Evolutionary conservation across 2,329 filamentous ascomycete species (phyloP).

Genomic region (Aspergillus neotritici): DNA sequence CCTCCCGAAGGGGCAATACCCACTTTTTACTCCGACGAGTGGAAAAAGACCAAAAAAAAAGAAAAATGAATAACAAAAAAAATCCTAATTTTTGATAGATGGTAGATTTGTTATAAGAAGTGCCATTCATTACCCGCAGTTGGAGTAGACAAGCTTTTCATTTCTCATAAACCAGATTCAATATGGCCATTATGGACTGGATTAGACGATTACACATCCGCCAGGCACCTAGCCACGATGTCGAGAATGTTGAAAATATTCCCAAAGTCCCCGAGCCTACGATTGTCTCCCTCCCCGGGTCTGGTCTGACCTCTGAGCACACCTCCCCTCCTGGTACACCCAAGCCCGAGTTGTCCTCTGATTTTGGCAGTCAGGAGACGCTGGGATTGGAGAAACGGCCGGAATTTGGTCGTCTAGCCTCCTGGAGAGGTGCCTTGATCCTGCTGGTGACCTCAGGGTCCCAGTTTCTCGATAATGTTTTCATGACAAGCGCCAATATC

Average conservation of each 20-base stretch:
- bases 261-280: conserved; percentile 15
- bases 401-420: conserved; percentile 32
- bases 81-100: too few species aligned
- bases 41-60: neutral
- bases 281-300: conserved; percentile 10
- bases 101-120: too few species aligned
- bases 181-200: conserved; percentile 2
- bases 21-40: conserved; percentile 4
- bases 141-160: too few species aligned
- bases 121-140: too few species aligned
- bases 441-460: conserved; percentile 39
- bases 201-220: neutral
- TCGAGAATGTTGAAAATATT: neutral
- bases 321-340: conserved; percentile 8
- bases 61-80: too few species aligned
- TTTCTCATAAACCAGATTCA: too few species aligned
- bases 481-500: conserved; percentile 42
- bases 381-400: conserved; percentile 19
- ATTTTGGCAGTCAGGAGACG: conserved; percentile 15
- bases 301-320: conserved; percentile 7
- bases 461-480: conserved; percentile 42
- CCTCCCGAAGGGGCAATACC: conserved; percentile 4
- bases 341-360: conserved; percentile 11
- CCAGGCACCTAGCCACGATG: neutral
- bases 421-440: conserved; percentile 36